Evolutionary conservation across 768 basidiomycete genomes (phyloP), one percentile per base, ranked within the genome.

Genomic region (Botryobasidium botryosum): DNA sequence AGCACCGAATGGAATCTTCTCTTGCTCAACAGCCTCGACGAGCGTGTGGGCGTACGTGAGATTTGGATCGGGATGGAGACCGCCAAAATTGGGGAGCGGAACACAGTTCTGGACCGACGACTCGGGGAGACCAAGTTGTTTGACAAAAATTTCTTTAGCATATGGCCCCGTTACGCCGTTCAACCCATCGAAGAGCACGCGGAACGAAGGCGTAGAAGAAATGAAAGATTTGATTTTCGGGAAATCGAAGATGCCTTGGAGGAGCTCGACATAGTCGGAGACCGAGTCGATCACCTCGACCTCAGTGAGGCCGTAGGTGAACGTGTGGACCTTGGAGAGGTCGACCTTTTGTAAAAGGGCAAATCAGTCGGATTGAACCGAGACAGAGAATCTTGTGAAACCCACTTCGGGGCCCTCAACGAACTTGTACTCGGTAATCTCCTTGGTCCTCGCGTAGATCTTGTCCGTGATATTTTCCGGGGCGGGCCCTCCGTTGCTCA

Each of bases 81-180:
- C 92, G 39, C 91, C 92, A 59, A 99, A 99, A 62, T 97, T 88
- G 18, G 92, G 91, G 35, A 81, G 72, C 5, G 94, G 84, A 7
- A 75, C 64, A 55, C 86, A 84, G 67, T 96, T 92, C 68, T 96
- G 92, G 51, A 90, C 67, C 23, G 85, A 83, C 1, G 71, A 66
- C 52, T 75, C 71, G 13, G 80, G 71, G 15, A 99, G 79, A 44
- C 78, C 83, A 35, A 99, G 77, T 18, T 76, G 68, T 21, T 77
- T 71, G 57, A 96, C 67, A 52, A 99, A 73, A 62, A 97, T 82
- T 10, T 81, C 86, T 13, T 68, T 70, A 1, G 87, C 94, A 56
- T 97, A 99, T 2, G 94, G 92, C 26, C 94, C 94, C 3, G 94
- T 97, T 49, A 99, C 94, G 48, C 94, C 94, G 56, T 90, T 75